Conservation (phyloP, 2,329 filamentous ascomycete species). For the Beauveria rudraprayagi region DNA sequence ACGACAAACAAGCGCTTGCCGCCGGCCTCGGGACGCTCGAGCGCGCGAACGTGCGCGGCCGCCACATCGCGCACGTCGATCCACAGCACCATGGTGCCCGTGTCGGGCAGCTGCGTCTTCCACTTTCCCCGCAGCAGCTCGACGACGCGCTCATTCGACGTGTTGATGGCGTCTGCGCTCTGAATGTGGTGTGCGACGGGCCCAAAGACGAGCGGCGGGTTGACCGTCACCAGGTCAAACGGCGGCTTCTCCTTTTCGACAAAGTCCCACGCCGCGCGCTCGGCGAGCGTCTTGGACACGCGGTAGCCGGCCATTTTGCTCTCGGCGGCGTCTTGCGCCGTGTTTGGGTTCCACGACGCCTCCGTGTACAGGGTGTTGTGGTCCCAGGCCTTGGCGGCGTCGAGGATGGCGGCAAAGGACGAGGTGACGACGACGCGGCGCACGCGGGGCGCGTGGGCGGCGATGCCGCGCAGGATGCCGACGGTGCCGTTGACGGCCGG, state of each 20-base stretch:
- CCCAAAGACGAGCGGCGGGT: constrained; percentile 48
- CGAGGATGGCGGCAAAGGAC: constrained; percentile 46
- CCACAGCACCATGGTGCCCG: constrained; percentile 37
- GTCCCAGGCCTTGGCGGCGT: constrained; percentile 29
- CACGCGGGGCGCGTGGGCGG: constrained; percentile 48
- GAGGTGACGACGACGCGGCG: constrained; percentile 44
- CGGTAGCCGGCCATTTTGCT: constrained; percentile 40
- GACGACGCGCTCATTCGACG: constrained; percentile 45
- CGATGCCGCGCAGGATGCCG: constrained; percentile 64
- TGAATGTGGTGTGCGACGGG: constrained; percentile 41
- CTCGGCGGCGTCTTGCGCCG: constrained; percentile 34
- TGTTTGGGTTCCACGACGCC: constrained; percentile 46
- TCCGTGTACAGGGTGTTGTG: constrained; percentile 35
- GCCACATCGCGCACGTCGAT: constrained; percentile 51
- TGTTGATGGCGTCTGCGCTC: constrained; percentile 41
- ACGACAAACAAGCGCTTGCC: constrained; percentile 45
- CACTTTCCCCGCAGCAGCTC: constrained; percentile 42
- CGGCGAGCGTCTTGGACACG: constrained; percentile 47
- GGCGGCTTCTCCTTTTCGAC: constrained; percentile 32
- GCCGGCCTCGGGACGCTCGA: constrained; percentile 39
- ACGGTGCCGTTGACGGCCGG: constrained; percentile 54
- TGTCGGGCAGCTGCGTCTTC: constrained; percentile 34
- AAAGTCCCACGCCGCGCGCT: constrained; percentile 47
- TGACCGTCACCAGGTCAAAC: constrained; percentile 46
- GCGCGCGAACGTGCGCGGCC: constrained; percentile 41